Evolutionary conservation across 1,284 basidiomycete species (phyloP).

Genomic region (Austroboletus rostrupii): DNA sequence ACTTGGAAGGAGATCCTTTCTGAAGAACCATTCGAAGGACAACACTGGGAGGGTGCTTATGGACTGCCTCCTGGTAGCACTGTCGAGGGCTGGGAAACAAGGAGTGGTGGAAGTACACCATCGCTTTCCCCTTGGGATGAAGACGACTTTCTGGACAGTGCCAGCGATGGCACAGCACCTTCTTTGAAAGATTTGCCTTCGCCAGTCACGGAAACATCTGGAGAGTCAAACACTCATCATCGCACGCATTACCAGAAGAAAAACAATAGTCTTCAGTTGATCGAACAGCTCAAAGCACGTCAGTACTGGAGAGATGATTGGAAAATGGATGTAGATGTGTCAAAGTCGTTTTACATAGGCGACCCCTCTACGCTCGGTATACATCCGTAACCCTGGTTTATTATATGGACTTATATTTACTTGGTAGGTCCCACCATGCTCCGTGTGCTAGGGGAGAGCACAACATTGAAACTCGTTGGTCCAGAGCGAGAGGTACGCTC

Average conservation of each 20-base stretch:
- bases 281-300: conserved; percentile 53
- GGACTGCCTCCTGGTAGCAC: conserved; percentile 42
- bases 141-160: conserved; percentile 29
- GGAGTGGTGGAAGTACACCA: conserved; percentile 43
- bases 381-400: neutral
- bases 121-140: conserved; percentile 47
- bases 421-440: conserved; percentile 46
- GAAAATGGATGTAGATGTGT: conserved; percentile 43
- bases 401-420: conserved; percentile 2
- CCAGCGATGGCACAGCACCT: conserved; percentile 15
- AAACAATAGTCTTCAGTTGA: conserved; percentile 38
- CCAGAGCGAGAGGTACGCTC: conserved; percentile 32
- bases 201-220: conserved; percentile 34
- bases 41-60: conserved; percentile 71
- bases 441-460: conserved; percentile 33
- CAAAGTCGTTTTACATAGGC: conserved; percentile 51
- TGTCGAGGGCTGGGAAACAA: conserved; percentile 39
- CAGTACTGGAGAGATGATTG: conserved; percentile 72
- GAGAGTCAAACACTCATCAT: conserved; percentile 3
- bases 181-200: conserved; percentile 28
- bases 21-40: conserved; percentile 74
- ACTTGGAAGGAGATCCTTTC: conserved; percentile 74
- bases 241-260: conserved; percentile 32
- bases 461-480: conserved; percentile 25
- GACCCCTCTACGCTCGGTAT: conserved; percentile 67